Base-by-base conservation (phyloP, 345 rosid species). In the Dipteronia sinensis region DNA sequence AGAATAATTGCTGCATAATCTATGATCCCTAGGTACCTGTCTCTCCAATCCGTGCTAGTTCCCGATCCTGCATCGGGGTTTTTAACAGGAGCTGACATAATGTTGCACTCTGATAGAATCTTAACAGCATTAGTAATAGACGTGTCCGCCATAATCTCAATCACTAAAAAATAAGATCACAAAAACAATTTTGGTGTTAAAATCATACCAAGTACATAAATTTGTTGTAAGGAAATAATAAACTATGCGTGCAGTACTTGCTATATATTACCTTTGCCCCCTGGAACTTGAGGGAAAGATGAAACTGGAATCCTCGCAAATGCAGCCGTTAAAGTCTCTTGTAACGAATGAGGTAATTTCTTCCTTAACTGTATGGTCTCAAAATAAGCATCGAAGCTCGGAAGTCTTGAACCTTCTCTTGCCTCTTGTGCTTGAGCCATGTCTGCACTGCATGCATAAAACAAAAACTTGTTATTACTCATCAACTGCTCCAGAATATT, bases 31-130 rank as follows among this genome's bases (percentile, higher is more conserved):
- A 93, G 65, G 78, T 92, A 95, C 81, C 89, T 84, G 1, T 95
- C 87, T 85, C 86, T 89, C 94, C 98, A 95, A 73, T 93, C 92
- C 38, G 55, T n/a, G 53, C 83, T 84, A 16, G 29, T 78, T 20
- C 71, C 82, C 5, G 29, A 77, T 20, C 69, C 82, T 4, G 81
- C 95, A 62, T 87, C 87, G 1, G 84, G 81, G 78, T 90, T 87
- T 34, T 77, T 90, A 19, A 92, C 99, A 9, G 97, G 99, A 63
- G 99, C 97, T 56, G 94, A 88, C 81, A 90, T 59, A 64, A 95
- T 92, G 76, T 93, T 91, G 92, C 83, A 74, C 70, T 90, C 93
- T 0, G 97, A 93, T 42, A 93, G 83, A 38, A 90, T 83, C 88
- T 76, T 95, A 9, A 92, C 93, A 31, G 93, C 91, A n/a, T 93